These are phyloP conservation scores for Tylopilus cervinicoccineus DNA, from an alignment of 768 basidiomycete genomes.

Conservation along the genomic window DNA sequence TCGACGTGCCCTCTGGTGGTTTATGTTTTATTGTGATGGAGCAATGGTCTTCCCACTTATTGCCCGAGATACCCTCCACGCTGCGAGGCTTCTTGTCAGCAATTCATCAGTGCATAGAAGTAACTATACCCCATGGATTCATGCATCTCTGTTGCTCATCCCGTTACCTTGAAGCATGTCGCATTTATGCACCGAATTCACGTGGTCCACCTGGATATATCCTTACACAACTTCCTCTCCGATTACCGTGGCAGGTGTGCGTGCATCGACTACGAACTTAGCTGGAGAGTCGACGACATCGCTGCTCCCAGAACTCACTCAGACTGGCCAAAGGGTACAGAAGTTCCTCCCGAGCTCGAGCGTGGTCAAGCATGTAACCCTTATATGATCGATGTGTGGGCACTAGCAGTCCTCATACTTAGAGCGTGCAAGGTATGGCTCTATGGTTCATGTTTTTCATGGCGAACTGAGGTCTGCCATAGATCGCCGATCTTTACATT, in stretches of 20 bases:
- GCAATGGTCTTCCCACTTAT: constrained; percentile 67
- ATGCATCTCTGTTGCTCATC: not conserved
- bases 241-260: constrained; percentile 62
- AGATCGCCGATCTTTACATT: constrained; percentile 56
- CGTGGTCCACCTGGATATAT: constrained; percentile 72
- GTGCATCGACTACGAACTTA: constrained; percentile 72
- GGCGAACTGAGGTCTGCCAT: constrained; percentile 5
- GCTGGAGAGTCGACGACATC: constrained; percentile 46
- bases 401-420: constrained; percentile 59
- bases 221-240: constrained; percentile 63
- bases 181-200: constrained; percentile 65
- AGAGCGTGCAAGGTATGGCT: constrained; percentile 58
- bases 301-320: constrained; percentile 34
- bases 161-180: constrained; percentile 44
- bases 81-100: constrained; percentile 51
- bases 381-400: constrained; percentile 75
- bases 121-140: constrained; percentile 19
- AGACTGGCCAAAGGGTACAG: constrained; percentile 49
- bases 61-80: constrained; percentile 48
- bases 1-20: constrained; percentile 48
- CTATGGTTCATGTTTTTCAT: not conserved
- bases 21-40: constrained; percentile 76
- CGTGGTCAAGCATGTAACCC: constrained; percentile 47
- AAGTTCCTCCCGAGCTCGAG: constrained; percentile 69
- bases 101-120: constrained; percentile 68